Evolutionary conservation across 1,284 basidiomycete genomes (phyloP).

Genomic region (Sanghuangporus baumii): DNA sequence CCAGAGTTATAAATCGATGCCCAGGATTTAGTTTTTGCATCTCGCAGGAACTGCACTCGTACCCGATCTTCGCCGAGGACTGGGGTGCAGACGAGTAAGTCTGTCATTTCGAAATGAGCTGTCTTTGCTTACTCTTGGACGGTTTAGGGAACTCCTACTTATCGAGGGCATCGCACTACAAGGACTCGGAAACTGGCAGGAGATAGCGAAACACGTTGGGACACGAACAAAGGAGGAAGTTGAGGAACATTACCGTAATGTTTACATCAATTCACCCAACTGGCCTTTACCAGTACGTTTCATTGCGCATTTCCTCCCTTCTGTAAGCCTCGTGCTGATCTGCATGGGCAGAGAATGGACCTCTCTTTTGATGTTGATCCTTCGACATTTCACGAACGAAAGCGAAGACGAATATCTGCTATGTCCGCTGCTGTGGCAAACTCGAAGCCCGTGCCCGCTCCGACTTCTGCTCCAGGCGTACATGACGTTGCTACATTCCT

Average conservation of each 20-base stretch:
- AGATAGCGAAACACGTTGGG: slow-evolving; percentile 93
- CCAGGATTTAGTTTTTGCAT: slow-evolving; percentile 1
- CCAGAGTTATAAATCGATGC: slow-evolving; percentile 6
- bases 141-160: slow-evolving; percentile 76
- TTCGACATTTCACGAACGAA: slow-evolving; percentile 80
- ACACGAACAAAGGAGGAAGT: slow-evolving; percentile 94
- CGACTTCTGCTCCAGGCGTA: slow-evolving; percentile 90
- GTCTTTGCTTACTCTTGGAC: slow-evolving; percentile 5
- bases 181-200: slow-evolving; percentile 96
- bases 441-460: slow-evolving; percentile 57
- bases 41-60: slow-evolving; percentile 85
- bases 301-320: slow-evolving; percentile 10
- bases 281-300: slow-evolving; percentile 75
- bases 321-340: slow-evolving; percentile 2
- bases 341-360: slow-evolving; percentile 53
- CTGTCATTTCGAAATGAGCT: background rate
- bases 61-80: slow-evolving; percentile 91
- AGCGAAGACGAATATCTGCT: slow-evolving; percentile 77
- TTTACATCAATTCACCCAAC: slow-evolving; percentile 74
- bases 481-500: slow-evolving; percentile 94
- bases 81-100: slow-evolving; percentile 97
- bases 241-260: slow-evolving; percentile 81
- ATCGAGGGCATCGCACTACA: slow-evolving; percentile 87
- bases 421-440: slow-evolving; percentile 53
- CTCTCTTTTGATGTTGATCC: slow-evolving; percentile 67